These are phyloP conservation scores for Biscutella laevigata DNA, from an alignment of 441 rosid species.

Conservation along the genomic window DNA sequence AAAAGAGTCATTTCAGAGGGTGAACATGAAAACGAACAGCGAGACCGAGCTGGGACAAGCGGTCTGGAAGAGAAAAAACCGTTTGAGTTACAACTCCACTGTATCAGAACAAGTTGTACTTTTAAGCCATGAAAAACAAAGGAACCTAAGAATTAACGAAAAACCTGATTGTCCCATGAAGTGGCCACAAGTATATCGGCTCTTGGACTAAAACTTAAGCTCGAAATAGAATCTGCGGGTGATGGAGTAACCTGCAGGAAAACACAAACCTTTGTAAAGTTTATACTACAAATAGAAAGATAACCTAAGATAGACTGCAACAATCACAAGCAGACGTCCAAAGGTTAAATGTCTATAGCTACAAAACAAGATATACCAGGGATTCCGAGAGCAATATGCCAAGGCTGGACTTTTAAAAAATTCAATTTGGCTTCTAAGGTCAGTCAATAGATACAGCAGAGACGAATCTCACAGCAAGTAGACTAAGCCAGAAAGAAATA, in stretches of 20 bases:
- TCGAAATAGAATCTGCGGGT: conserved; percentile 75
- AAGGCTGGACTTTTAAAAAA: neutral
- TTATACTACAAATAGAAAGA: neutral
- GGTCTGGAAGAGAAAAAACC: neutral
- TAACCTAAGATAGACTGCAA: neutral
- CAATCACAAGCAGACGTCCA: neutral
- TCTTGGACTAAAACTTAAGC: conserved; percentile 85
- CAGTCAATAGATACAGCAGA: neutral
- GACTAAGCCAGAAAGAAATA: neutral
- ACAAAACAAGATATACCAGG: neutral
- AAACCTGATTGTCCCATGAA: conserved; percentile 98
- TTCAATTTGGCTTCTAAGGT: neutral
- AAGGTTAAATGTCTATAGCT: neutral
- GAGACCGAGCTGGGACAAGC: neutral
- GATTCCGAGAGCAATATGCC: neutral
- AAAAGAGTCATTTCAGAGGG: conserved; percentile 1
- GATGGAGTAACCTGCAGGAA: conserved; percentile 63
- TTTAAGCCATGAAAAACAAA: conserved; percentile 1
- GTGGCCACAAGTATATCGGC: conserved; percentile 80
- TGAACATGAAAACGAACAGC: neutral
- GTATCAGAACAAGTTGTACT: neutral
- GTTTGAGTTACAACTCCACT: too few species aligned
- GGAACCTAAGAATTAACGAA: neutral
- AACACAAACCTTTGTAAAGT: neutral
- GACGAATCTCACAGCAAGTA: neutral